Evolutionary conservation across 1,284 basidiomycete species (phyloP).

Genomic region (Tilletia setariae): DNA sequence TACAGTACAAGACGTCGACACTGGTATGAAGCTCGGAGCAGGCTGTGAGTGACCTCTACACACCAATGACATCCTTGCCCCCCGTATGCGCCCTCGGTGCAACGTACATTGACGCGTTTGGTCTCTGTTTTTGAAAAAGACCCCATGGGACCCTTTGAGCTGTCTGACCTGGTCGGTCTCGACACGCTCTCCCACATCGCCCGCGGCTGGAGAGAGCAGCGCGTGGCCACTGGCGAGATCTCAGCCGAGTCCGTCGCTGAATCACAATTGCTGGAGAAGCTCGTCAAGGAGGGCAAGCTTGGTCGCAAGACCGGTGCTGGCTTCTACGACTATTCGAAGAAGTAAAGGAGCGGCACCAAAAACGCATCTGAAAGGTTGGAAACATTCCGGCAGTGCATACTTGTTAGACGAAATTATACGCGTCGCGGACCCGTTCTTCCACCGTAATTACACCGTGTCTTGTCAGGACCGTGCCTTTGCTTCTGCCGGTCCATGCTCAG

Average conservation of each 20-base stretch:
- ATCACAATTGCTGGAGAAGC: slow-evolving; percentile 57
- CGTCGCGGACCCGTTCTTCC: too few species aligned
- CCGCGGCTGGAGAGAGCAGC: slow-evolving; percentile 60
- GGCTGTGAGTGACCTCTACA: slow-evolving; percentile 54
- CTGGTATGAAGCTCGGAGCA: slow-evolving; percentile 64
- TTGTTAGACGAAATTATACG: too few species aligned
- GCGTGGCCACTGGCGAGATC: slow-evolving; percentile 56
- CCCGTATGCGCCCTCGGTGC: not conserved
- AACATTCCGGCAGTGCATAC: not conserved
- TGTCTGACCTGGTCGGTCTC: slow-evolving; percentile 62
- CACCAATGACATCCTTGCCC: too few species aligned
- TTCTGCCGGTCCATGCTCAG: too few species aligned
- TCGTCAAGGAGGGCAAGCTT: slow-evolving; percentile 60
- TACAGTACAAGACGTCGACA: slow-evolving; percentile 62
- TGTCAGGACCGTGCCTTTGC: too few species aligned
- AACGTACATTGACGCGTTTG: slow-evolving; percentile 8
- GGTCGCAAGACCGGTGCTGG: slow-evolving; percentile 61
- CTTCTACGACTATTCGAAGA: slow-evolving; percentile 56
- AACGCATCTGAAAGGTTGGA: not conserved
- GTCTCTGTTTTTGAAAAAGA: slow-evolving; percentile 21
- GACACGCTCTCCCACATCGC: slow-evolving; percentile 59
- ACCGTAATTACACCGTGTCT: too few species aligned
- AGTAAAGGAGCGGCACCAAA: slow-evolving; percentile 20
- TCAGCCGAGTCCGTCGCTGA: slow-evolving; percentile 58
- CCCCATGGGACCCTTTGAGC: slow-evolving; percentile 60